phyloP scores from a whole-genome alignment of 1,284 basidiomycete species.

The Microbotryum violaceum region DNA sequence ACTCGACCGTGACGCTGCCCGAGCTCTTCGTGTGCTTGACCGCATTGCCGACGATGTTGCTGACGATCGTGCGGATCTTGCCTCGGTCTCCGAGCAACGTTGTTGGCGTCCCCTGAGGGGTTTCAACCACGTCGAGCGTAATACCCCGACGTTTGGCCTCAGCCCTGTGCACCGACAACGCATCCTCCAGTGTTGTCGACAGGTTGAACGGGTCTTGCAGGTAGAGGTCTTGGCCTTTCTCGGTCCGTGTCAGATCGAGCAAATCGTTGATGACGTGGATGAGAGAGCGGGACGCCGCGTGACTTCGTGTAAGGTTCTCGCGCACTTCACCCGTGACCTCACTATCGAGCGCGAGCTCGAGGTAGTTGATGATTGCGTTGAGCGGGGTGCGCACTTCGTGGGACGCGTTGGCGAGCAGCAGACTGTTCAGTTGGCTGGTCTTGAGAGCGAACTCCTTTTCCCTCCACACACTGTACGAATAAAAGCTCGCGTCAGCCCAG shows the following conservation, averaged over 20 bases:
- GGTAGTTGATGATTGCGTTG: constrained; percentile 71
- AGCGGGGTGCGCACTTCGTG: constrained; percentile 58
- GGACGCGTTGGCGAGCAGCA: constrained; percentile 70
- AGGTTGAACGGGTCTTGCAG: constrained; percentile 78
- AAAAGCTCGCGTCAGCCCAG: no score
- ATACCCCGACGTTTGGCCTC: constrained; percentile 65
- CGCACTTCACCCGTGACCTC: constrained; percentile 68
- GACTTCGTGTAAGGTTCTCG: constrained; percentile 67
- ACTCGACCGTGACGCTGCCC: constrained; percentile 44
- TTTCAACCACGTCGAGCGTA: constrained; percentile 51
- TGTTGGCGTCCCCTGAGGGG: constrained; percentile 31
- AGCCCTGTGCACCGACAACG: constrained; percentile 52
- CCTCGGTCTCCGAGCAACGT: constrained; percentile 39
- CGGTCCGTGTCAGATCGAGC: constrained; percentile 71
- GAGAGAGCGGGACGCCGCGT: constrained; percentile 60
- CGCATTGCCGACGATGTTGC: constrained; percentile 75
- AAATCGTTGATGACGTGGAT: constrained; percentile 77
- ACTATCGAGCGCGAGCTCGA: constrained; percentile 77
- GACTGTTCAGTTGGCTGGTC: constrained; percentile 67
- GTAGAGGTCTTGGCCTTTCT: constrained; percentile 69
- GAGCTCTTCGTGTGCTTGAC: constrained; percentile 63
- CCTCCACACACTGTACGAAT: constrained; percentile 63
- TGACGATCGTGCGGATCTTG: constrained; percentile 72
- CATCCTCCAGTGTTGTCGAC: constrained; percentile 58
- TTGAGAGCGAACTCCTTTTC: constrained; percentile 72